Conservation (phyloP, 768 basidiomycete species). For the Nidularia pulvinata region DNA sequence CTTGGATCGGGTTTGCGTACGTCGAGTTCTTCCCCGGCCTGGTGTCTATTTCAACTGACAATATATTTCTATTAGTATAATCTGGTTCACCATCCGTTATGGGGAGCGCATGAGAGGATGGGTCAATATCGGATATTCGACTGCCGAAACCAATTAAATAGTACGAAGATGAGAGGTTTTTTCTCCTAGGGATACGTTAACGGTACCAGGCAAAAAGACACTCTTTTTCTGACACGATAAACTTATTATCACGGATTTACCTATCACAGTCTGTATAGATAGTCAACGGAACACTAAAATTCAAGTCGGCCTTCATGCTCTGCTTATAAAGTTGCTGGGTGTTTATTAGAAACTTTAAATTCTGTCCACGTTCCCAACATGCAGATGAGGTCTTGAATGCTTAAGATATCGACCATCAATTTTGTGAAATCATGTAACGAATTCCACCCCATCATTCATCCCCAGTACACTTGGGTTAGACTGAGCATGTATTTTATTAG, state of each 20-base stretch:
- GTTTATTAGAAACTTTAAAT: no score
- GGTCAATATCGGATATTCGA: background rate
- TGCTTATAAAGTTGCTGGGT: background rate
- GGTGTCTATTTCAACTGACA: background rate
- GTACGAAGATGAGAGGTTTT: no score
- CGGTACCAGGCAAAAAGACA: background rate
- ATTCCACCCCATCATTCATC: no score
- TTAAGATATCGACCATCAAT: no score
- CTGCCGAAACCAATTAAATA: background rate
- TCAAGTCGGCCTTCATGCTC: background rate
- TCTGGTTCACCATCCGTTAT: conserved; percentile 43
- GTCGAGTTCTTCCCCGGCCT: conserved; percentile 11
- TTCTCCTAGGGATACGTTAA: no score
- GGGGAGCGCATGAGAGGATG: conserved; percentile 40
- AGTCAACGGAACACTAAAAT: no score
- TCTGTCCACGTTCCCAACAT: no score
- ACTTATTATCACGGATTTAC: background rate
- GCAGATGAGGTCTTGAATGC: no score
- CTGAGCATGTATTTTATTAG: no score
- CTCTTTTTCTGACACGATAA: background rate
- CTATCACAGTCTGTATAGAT: background rate
- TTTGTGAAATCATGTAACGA: no score
- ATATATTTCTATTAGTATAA: conserved; percentile 26
- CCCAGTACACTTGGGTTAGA: no score
- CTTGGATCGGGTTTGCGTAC: conserved; percentile 42